Evolutionary conservation across 2,329 filamentous ascomycete genomes (phyloP), one percentile per base, ranked within the genome.

Genomic region (Fusarium equiseti): DNA sequence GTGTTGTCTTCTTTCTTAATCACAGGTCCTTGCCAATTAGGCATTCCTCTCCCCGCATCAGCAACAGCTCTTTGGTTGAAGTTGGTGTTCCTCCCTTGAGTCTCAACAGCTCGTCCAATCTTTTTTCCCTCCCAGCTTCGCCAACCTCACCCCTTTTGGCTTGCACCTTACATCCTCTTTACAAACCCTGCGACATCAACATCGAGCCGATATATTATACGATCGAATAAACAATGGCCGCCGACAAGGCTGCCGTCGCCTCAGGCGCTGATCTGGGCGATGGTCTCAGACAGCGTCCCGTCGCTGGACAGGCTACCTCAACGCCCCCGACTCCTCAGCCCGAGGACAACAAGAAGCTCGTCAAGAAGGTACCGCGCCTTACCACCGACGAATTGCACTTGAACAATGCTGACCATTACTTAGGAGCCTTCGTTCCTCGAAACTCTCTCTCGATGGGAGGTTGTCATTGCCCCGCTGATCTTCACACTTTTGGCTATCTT

Each of bases 401-500:
- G 15, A 27, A 26, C 40, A 43, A 32, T 66, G 54, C 73, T 79
- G 49, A 78, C 70, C 42, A 32, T n/a, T 38, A 45, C 50, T n/a
- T 71, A 87, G 81, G 79, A 85, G 72, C 84, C 88, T 73, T 88
- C 88, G 26, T 79, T 92, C 70, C 81, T 92, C 73, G 79, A 90
- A 59, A 84, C 87, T 74, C 86, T 94, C 72, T 84, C 86, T 75
- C 83, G 90, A 81, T 88, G 89, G 87, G 86, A 92, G 79, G 83
- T 86, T 78, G 76, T 90, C 76, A 84, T 90, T 77, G 86, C 87
- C 69, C 87, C 89, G 58, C 77, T 91, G 75, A 77, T 91, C 77
- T 88, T 91, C 81, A 88, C 88, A 63, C 76, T 84, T 71, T 79
- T 90, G 57, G 88, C 90, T 61, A 84, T 91, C 81, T 90, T 91